phyloP scores from a whole-genome alignment of 2,329 filamentous ascomycete genomes.

The Diaporthe vexans region DNA sequence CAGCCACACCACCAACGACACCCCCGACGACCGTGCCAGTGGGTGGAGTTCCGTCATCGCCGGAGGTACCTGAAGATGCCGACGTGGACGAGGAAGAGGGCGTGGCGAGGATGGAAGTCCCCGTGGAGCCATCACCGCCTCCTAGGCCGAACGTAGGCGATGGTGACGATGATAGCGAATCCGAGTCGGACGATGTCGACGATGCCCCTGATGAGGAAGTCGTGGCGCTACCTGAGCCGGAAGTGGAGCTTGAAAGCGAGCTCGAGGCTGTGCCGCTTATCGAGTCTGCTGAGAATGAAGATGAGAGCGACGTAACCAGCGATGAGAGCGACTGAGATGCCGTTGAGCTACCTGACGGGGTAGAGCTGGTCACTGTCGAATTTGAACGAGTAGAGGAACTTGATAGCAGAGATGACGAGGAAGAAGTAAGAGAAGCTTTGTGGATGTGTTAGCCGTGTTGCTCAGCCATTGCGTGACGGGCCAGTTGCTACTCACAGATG shows the following conservation, averaged over 20 bases:
- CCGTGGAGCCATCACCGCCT: constrained; percentile 44
- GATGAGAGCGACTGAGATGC: constrained; percentile 25
- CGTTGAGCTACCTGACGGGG: constrained; percentile 35
- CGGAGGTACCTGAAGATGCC: constrained; percentile 43
- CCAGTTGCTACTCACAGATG: constrained; percentile 30
- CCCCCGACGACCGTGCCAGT: constrained; percentile 64
- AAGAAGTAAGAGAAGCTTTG: constrained; percentile 39
- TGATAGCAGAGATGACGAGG: constrained; percentile 30
- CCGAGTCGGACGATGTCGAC: constrained; percentile 33
- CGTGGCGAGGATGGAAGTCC: constrained; percentile 45
- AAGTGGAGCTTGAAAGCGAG: constrained; percentile 24
- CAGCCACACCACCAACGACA: constrained; percentile 71
- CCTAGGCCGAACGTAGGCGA: constrained; percentile 38
- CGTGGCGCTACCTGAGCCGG: constrained; percentile 8
- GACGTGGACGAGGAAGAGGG: constrained; percentile 46
- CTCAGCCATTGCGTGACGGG: not conserved
- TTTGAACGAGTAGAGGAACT: constrained; percentile 33
- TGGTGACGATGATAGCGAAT: constrained; percentile 33
- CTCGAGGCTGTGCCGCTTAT: constrained; percentile 31
- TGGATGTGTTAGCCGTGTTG: not conserved
- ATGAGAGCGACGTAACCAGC: constrained; percentile 49
- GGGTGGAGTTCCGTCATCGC: constrained; percentile 44
- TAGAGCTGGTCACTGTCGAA: constrained; percentile 17
- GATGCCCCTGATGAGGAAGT: constrained; percentile 1
- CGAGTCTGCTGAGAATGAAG: constrained; percentile 33